A percentile compares a stretch with the other conserved stretches of the same genome.
These are phyloP conservation scores for Colletotrichum tropicicola DNA, from an alignment of 2,329 filamentous ascomycete species.

Conservation along the genomic window DNA sequence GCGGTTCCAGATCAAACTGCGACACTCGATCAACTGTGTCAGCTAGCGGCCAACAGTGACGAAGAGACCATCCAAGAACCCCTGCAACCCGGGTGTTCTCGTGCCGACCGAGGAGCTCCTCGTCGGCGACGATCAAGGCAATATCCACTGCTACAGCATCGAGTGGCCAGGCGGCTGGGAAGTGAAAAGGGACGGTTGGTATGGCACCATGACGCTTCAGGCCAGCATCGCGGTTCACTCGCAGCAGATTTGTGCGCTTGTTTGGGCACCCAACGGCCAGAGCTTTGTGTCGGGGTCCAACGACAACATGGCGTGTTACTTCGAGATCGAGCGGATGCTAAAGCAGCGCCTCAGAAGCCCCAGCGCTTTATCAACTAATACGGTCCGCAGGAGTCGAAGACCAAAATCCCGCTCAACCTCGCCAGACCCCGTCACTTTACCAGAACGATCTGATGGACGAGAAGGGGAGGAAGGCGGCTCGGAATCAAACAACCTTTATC, in stretches of 20 bases:
- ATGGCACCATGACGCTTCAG: conserved; percentile 80
- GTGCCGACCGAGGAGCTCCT: conserved; percentile 84
- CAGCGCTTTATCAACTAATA: background rate
- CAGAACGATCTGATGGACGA: too few relatives aligned
- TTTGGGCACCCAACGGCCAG: conserved; percentile 81
- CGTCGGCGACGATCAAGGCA: conserved; percentile 84
- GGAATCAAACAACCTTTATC: background rate
- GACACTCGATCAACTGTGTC: conserved; percentile 78
- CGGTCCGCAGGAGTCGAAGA: background rate
- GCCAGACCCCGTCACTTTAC: too few relatives aligned
- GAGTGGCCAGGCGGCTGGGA: conserved; percentile 81
- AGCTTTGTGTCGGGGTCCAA: conserved; percentile 91
- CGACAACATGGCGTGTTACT: conserved; percentile 88
- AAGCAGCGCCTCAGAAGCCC: conserved; percentile 15
- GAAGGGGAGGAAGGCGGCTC: background rate
- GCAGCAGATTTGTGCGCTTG: conserved; percentile 93
- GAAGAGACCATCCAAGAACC: conserved; percentile 60
- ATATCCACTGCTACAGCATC: conserved; percentile 87
- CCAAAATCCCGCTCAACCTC: background rate
- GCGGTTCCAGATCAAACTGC: conserved; percentile 80
- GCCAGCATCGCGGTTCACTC: conserved; percentile 81
- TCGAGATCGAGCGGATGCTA: conserved; percentile 72
- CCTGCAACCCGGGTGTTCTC: conserved; percentile 52
- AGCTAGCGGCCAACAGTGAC: conserved; percentile 77
- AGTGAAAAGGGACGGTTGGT: conserved; percentile 73